Base-by-base conservation (phyloP, 2,329 filamentous ascomycete species). In the Microascus cirrosus region DNA sequence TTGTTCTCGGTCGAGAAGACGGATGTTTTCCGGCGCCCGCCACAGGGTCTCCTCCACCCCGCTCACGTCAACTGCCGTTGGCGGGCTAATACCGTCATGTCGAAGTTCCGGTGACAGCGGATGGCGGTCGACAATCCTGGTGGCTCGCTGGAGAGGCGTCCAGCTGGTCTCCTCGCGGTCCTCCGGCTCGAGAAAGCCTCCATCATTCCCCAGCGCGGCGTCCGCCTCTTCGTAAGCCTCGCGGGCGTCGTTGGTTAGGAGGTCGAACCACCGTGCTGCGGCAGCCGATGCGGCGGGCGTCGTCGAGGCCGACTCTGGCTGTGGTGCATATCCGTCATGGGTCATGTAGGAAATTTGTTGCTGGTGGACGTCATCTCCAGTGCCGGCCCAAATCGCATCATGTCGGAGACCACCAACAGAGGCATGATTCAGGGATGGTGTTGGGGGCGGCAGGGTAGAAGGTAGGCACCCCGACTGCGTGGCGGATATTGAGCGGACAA, bases 261-360 rank as follows among this genome's bases (percentile, higher is more conserved):
- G 62, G 1, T 60, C 65, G 8, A 66, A 65, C 65, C 65, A 66
- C 42, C 64, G 63, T 12, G 62, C 61, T 5, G 65, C 63, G 12
- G 65, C 65, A 22, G 62, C 61, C 7, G 63, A 62, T 7, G 63
- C 61, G 2, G 63, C 60, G 10, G 64, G 63, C 1, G 62, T 64
- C 1, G 64, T 65, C 1, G 61, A 61, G 3, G 62, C 53, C 0
- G 64, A 65, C 18, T 60, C 62, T 1, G 61, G n/a, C n/a, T 63
- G 54, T 12, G 15, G 45, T 22, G 15, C 2, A 12, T n/a, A 22
- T 20, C 45, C 15, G 50, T 53, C 56, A 22, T 60, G 35, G n/a
- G 36, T 51, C n/a, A 55, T 32, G 22, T 54, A 54, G 15, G 57
- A 50, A 3, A 54, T 24, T 24, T 60, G 60, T 34, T 60, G 57